Evolutionary conservation across 2,329 filamentous ascomycete genomes (phyloP).

Genomic region (Talaromyces atroroseus): DNA sequence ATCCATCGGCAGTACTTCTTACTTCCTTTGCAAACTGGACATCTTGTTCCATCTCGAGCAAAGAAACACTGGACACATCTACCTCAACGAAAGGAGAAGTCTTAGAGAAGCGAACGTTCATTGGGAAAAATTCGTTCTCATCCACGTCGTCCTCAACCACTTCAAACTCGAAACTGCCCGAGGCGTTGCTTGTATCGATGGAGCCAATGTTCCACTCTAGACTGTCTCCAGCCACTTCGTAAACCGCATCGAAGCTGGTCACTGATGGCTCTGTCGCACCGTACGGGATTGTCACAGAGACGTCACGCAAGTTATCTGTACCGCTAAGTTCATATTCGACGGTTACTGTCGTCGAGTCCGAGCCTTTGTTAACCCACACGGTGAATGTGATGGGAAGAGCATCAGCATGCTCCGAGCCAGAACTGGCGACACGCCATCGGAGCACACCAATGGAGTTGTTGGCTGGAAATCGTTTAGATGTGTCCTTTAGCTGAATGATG

Average conservation of each 20-base stretch:
- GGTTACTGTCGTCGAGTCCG: slow-evolving; percentile 79
- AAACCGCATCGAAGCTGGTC: slow-evolving; percentile 88
- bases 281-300: slow-evolving; percentile 84
- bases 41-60: slow-evolving; percentile 42
- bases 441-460: slow-evolving; percentile 92
- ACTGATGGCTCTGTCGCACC: slow-evolving; percentile 77
- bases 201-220: slow-evolving; percentile 90
- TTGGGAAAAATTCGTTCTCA: slow-evolving; percentile 96
- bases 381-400: slow-evolving; percentile 92
- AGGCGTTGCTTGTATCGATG: slow-evolving; percentile 75
- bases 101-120: slow-evolving; percentile 87
- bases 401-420: slow-evolving; percentile 71
- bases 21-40: slow-evolving; percentile 43
- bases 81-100: slow-evolving; percentile 82
- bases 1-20: slow-evolving; percentile 41
- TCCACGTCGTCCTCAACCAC: slow-evolving; percentile 75
- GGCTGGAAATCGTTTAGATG: slow-evolving; percentile 80
- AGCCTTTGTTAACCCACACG: slow-evolving; percentile 91
- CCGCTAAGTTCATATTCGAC: slow-evolving; percentile 93
- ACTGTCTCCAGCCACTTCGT: slow-evolving; percentile 87
- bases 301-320: slow-evolving; percentile 71
- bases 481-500: slow-evolving; percentile 83
- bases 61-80: slow-evolving; percentile 58
- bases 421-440: slow-evolving; percentile 76
- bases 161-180: slow-evolving; percentile 92